Conservation (phyloP, 2,329 filamentous ascomycete genomes). For the Magnaporthales sp. region DNA sequence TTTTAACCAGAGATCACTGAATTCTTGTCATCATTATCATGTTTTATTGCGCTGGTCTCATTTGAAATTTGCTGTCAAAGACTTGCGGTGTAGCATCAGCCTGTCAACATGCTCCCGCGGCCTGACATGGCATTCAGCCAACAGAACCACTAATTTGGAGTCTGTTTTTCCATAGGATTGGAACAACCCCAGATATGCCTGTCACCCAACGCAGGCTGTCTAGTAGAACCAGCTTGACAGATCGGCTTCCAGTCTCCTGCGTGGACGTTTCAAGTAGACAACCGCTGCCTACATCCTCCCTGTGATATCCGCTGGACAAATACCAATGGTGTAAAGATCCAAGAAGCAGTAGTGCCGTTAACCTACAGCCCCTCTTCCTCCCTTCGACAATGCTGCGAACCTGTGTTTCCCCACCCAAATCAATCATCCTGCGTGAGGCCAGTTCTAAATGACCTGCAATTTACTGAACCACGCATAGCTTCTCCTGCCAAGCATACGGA, state of each 20-base stretch:
- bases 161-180: too few relatives aligned
- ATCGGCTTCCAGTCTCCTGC: neutral
- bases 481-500: neutral
- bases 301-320: neutral
- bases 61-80: neutral
- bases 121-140: neutral
- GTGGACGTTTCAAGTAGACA: neutral
- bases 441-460: neutral
- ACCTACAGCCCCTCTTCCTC: neutral
- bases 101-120: neutral
- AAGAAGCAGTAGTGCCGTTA: neutral
- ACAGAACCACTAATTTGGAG: neutral
- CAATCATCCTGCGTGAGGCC: neutral
- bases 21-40: neutral
- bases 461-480: neutral
- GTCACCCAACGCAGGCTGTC: neutral
- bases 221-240: neutral
- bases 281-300: neutral
- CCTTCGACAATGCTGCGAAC: neutral
- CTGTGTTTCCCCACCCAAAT: neutral
- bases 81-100: neutral
- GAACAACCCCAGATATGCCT: neutral
- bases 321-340: neutral
- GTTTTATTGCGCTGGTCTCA: neutral
- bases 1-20: neutral